Conservation (phyloP, 1,139 yeast genomes). For the Casaregolazyma suthepensis region DNA sequence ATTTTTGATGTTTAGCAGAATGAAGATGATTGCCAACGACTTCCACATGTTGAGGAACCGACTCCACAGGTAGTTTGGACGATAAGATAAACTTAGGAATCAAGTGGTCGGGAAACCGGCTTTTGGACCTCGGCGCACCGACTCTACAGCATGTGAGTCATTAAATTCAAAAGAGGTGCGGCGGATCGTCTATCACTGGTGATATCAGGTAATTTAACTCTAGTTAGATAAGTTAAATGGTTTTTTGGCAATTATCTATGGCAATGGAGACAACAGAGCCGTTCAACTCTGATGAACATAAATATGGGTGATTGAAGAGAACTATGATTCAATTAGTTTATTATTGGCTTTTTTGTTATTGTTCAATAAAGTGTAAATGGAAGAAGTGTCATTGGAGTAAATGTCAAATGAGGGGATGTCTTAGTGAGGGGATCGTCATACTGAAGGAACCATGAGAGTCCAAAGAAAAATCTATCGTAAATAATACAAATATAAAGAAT, state of each 20-base stretch:
- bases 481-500: background rate
- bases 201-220: background rate
- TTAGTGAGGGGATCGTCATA: too few species aligned
- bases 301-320: too few species aligned
- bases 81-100: background rate
- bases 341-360: too few species aligned
- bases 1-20: constrained; percentile 41
- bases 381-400: too few species aligned
- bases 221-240: background rate
- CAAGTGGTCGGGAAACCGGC: background rate
- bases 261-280: too few species aligned
- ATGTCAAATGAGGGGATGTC: too few species aligned
- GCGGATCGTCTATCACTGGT: background rate
- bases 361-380: too few species aligned
- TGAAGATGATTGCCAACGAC: constrained; percentile 16
- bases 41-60: constrained; percentile 8
- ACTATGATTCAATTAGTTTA: too few species aligned
- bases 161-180: background rate
- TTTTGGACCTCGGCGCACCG: background rate
- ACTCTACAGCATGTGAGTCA: background rate
- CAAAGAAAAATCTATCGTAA: background rate
- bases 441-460: too few species aligned
- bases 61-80: too few species aligned
- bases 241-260: background rate
- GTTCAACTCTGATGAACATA: too few species aligned